These are phyloP conservation scores for Botryosphaeria dothidea DNA, from an alignment of 2,329 filamentous ascomycete genomes.

Conservation along the genomic window DNA sequence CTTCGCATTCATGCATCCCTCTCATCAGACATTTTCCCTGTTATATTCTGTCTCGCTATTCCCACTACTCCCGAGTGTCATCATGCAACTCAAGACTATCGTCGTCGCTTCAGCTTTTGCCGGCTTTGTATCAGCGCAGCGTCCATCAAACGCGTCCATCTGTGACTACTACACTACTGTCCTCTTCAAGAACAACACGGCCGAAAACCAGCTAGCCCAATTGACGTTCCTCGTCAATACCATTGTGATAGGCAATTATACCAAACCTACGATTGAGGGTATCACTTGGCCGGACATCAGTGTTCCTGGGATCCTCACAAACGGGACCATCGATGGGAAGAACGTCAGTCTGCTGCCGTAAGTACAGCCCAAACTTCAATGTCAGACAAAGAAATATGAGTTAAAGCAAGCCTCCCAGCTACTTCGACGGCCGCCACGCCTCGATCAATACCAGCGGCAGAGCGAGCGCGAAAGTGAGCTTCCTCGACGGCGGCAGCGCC, in stretches of 20 bases:
- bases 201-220: slow-evolving; percentile 58
- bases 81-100: neutral
- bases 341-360: slow-evolving; percentile 61
- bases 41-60: too few species aligned
- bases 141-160: slow-evolving; percentile 48
- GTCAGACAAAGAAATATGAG: neutral
- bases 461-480: slow-evolving; percentile 58
- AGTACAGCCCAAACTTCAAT: slow-evolving; percentile 12
- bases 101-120: slow-evolving; percentile 16
- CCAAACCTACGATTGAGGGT: slow-evolving; percentile 51
- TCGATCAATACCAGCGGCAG: slow-evolving; percentile 58
- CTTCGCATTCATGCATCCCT: too few species aligned
- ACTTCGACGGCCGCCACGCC: slow-evolving; percentile 55
- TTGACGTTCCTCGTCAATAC: slow-evolving; percentile 63
- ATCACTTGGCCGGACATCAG: slow-evolving; percentile 29
- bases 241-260: slow-evolving; percentile 65
- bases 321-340: slow-evolving; percentile 50
- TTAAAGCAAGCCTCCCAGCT: neutral
- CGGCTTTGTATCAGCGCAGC: slow-evolving; percentile 19
- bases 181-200: slow-evolving; percentile 61
- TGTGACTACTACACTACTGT: slow-evolving; percentile 66
- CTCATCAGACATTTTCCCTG: too few species aligned
- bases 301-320: slow-evolving; percentile 61
- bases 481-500: slow-evolving; percentile 62
- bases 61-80: too few species aligned